Conservation (phyloP, 2,329 filamentous ascomycete genomes). For the Aspergillus fumigatus region DNA sequence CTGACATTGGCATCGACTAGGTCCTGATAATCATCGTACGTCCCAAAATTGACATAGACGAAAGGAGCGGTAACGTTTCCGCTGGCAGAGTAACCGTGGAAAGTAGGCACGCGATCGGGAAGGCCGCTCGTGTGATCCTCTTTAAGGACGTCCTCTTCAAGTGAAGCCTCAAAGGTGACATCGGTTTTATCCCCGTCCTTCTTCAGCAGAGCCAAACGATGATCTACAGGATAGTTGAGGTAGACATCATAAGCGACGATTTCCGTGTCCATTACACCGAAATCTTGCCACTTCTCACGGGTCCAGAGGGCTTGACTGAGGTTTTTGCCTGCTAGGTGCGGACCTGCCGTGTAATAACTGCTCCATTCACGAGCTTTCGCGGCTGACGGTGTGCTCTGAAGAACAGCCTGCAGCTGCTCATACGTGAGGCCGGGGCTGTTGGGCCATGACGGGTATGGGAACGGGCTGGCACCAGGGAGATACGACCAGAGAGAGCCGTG, state of each 20-base stretch:
- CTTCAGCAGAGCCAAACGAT: constrained; percentile 63
- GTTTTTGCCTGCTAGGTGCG: constrained; percentile 74
- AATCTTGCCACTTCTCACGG: constrained; percentile 65
- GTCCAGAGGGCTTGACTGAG: constrained; percentile 75
- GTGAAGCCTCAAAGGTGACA: constrained; percentile 70
- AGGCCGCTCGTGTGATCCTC: constrained; percentile 76
- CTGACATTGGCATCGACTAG: constrained; percentile 69
- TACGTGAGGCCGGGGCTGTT: constrained; percentile 46
- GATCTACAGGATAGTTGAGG: constrained; percentile 70
- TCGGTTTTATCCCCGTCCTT: constrained; percentile 42
- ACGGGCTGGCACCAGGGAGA: constrained; percentile 36
- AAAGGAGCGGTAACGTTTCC: constrained; percentile 86
- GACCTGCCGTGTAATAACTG: constrained; percentile 70
- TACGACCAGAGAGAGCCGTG: constrained; percentile 37
- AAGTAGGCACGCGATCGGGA: constrained; percentile 72
- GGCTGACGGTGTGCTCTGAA: constrained; percentile 51
- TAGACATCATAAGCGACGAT: constrained; percentile 72
- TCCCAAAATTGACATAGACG: constrained; percentile 89
- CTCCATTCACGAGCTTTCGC: constrained; percentile 66
- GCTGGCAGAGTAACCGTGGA: constrained; percentile 90
- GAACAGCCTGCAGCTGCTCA: constrained; percentile 51
- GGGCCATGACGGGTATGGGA: constrained; percentile 39
- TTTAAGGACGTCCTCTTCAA: constrained; percentile 79
- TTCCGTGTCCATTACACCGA: constrained; percentile 55
- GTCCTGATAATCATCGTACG: constrained; percentile 79